Evolutionary conservation across 2,329 filamentous ascomycete species (phyloP).

Genomic region (Decorospora gaudefroyi): DNA sequence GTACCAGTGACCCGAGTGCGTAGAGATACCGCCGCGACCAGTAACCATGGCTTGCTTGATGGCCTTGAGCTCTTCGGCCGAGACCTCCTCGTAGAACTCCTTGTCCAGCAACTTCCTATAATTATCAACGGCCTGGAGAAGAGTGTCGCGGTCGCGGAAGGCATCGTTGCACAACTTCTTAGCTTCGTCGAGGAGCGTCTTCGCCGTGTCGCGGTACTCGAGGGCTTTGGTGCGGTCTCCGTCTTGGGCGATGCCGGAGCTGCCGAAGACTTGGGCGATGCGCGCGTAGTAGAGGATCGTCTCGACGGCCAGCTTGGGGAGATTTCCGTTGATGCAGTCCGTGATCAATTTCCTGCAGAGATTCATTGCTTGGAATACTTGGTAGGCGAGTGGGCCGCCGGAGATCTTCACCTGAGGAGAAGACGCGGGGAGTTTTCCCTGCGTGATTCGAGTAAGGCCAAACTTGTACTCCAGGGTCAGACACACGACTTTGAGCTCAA

Average conservation of each 20-base stretch:
- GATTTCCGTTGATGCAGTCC: slow-evolving; percentile 34
- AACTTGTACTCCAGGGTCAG: slow-evolving; percentile 42
- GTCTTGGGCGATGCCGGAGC: slow-evolving; percentile 14
- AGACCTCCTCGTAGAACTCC: slow-evolving; percentile 50
- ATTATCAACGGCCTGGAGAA: slow-evolving; percentile 36
- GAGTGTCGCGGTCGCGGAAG: slow-evolving; percentile 36
- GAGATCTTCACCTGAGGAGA: slow-evolving; percentile 12
- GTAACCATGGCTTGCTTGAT: slow-evolving; percentile 56
- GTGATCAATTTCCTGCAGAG: slow-evolving; percentile 39
- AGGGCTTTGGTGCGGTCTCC: slow-evolving; percentile 15
- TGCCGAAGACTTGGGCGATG: slow-evolving; percentile 33
- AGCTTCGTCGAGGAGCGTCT: slow-evolving; percentile 36
- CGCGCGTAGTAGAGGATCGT: slow-evolving; percentile 42
- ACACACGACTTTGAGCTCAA: slow-evolving; percentile 37
- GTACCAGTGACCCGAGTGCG: slow-evolving; percentile 64
- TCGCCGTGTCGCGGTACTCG: slow-evolving; percentile 23
- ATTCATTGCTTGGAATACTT: slow-evolving; percentile 26
- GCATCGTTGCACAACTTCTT: slow-evolving; percentile 39
- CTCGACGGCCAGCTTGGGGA: slow-evolving; percentile 49
- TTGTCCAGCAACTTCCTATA: slow-evolving; percentile 35
- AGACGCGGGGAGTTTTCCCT: background rate
- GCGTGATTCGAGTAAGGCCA: slow-evolving; percentile 14
- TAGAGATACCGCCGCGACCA: slow-evolving; percentile 49
- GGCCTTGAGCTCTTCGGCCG: slow-evolving; percentile 49
- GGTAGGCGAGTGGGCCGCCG: slow-evolving; percentile 11